Conservation (phyloP, 306 rosid genomes). For the Cucurbita ficifolia region DNA sequence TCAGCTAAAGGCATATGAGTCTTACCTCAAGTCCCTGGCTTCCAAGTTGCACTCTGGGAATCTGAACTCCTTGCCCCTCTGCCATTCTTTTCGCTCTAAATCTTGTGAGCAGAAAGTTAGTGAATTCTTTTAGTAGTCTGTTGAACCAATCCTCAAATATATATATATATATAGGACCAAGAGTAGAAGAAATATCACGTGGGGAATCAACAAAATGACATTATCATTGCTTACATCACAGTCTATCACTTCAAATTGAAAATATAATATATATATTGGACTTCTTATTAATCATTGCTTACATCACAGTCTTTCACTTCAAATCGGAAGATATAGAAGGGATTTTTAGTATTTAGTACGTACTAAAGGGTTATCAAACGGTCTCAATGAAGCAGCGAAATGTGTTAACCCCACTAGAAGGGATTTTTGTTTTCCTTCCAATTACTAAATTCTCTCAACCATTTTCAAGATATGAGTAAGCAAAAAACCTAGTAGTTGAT, state of each 20-base stretch:
- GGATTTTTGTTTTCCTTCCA: neutral
- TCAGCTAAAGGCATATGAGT: neutral
- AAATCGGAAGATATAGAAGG: too few relatives aligned
- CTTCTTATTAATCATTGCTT: neutral
- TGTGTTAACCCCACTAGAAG: neutral
- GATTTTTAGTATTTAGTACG: too few relatives aligned
- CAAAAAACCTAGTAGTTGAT: neutral
- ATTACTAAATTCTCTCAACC: neutral
- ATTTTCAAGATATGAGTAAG: neutral
- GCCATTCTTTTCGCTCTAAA: slow-evolving; percentile 17
- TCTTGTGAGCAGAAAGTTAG: neutral
- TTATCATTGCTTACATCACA: slow-evolving; percentile 1
- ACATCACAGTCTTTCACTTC: too few relatives aligned
- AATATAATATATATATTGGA: neutral
- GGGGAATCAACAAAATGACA: neutral
- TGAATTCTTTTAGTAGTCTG: neutral
- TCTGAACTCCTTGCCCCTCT: neutral
- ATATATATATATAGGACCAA: neutral
- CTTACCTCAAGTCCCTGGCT: slow-evolving; percentile 35
- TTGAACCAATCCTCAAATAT: neutral
- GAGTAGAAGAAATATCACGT: neutral
- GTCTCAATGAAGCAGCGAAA: too few relatives aligned
- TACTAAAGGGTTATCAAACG: too few relatives aligned
- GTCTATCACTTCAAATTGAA: neutral
- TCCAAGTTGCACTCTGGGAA: slow-evolving; percentile 37